Evolutionary conservation across 352 stramenopile genomes (phyloP), one percentile per base, ranked within the genome.

Genomic region (Globisporangium abappressorium): DNA sequence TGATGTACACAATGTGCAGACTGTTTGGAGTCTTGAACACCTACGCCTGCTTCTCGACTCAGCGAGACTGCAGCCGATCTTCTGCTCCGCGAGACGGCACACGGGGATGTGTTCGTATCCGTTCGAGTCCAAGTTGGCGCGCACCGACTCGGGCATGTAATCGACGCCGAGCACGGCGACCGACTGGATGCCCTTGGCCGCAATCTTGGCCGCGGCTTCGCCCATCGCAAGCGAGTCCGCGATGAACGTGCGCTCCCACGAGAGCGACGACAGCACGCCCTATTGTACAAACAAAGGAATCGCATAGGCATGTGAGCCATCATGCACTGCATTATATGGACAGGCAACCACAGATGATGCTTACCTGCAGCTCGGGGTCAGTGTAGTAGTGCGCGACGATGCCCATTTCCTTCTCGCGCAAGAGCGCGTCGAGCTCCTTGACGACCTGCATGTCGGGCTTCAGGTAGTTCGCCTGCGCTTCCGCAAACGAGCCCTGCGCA

Each of bases 311-410:
- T 14, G 0, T 64, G 36, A 24, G 46, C 47, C 20, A 3, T 30
- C 1, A 71, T 2, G 34, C 12, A 41, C 34, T 41, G 8, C 49
- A 33, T 11, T n/a, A 9, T 26, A 41, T 14, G n/a, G 24, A 57
- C 6, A 34, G 14, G 28, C 1, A 28, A 20, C n/a, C 3, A 20
- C 46, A 54, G 26, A 18, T 87, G 65, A 7, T 30, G 24, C 90
- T 68, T 55, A 90, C 89, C 72, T 99, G 95, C 30, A 99, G 80
- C 81, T 99, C 97, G 3, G 97, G 97, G 95, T 99, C 97, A 96
- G 99, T 99, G 83, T 99, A 99, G 72, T 98, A 99, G 65, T 99
- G 97, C 22, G 96, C 96, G 28, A 99, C 96, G 68, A 99, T 95
- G 56, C 96, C 95, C 79, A 98, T 97, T 64, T 98, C 98, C 68